Evolutionary conservation across 345 rosid species (phyloP).

Genomic region (Citrus inodora): DNA sequence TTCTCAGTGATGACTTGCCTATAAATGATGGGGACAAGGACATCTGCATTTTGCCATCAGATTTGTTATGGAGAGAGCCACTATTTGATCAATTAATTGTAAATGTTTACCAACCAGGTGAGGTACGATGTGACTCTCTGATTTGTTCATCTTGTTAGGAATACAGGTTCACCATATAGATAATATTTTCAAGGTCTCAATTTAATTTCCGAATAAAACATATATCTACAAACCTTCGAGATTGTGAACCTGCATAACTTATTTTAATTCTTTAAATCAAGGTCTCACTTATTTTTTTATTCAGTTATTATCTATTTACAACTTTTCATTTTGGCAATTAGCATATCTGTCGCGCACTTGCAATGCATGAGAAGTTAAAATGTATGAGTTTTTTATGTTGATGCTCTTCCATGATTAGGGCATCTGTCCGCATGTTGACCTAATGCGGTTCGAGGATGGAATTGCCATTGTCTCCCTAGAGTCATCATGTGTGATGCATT

Average conservation of each 20-base stretch:
- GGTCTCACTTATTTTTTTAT: background rate
- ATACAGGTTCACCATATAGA: background rate
- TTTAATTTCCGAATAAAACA: background rate
- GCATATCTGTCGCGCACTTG: background rate
- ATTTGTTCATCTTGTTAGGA: slow-evolving; percentile 1
- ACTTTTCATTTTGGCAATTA: background rate
- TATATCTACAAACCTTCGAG: background rate
- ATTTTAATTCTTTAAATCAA: background rate
- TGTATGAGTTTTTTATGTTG: background rate
- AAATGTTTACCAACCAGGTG: slow-evolving; percentile 77
- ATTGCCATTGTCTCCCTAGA: slow-evolving; percentile 81
- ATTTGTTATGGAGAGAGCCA: slow-evolving; percentile 70
- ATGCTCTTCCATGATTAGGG: slow-evolving; percentile 44
- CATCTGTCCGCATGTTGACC: slow-evolving; percentile 88
- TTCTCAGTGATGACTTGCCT: slow-evolving; percentile 21
- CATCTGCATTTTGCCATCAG: slow-evolving; percentile 41
- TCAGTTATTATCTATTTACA: background rate
- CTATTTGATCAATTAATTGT: slow-evolving; percentile 79
- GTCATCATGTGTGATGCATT: slow-evolving; percentile 85
- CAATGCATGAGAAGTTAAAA: background rate
- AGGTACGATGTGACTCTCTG: slow-evolving; percentile 45
- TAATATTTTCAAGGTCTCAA: background rate
- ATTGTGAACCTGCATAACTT: background rate
- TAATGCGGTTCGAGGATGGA: slow-evolving; percentile 88
- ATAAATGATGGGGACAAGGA: slow-evolving; percentile 2